A percentile compares a stretch with the other conserved stretches of the same genome.
phyloP scores from a whole-genome alignment of 345 rosid genomes.

The Abelmoschus esculentus region DNA sequence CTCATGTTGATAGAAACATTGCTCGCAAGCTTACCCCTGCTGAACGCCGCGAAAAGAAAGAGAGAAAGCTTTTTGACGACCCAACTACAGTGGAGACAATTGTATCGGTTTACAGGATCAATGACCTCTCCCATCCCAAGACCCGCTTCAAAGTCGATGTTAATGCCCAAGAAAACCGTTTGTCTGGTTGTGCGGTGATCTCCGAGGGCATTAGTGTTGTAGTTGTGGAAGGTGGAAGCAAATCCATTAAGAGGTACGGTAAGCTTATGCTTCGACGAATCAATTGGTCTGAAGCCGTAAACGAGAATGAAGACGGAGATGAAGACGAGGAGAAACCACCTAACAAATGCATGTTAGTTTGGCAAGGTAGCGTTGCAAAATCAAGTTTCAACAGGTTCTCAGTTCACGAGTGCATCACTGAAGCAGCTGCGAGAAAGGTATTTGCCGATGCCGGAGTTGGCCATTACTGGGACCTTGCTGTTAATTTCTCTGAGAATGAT shows the following conservation, averaged over 20 bases:
- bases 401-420: constrained; percentile 72
- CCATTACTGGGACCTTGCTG: constrained; percentile 89
- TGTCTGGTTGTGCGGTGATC: constrained; percentile 80
- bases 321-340: constrained; percentile 20
- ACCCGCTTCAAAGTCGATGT: constrained; percentile 88
- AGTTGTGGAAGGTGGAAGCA: constrained; percentile 87
- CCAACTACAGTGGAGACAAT: too few species aligned
- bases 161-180: constrained; percentile 76
- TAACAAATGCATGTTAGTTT: constrained; percentile 51
- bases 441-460: constrained; percentile 72
- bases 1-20: too few species aligned
- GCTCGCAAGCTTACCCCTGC: too few species aligned
- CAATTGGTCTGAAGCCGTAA: constrained; percentile 79
- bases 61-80: too few species aligned
- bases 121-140: constrained; percentile 75
- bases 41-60: too few species aligned
- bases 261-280: constrained; percentile 81
- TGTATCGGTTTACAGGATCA: constrained; percentile 50
- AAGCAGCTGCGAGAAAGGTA: constrained; percentile 67
- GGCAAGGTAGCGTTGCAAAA: constrained; percentile 82
- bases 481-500: constrained; percentile 59
- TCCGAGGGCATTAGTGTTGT: constrained; percentile 69
- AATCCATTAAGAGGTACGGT: constrained; percentile 82
- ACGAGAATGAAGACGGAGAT: constrained; percentile 44
- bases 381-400: constrained; percentile 59